phyloP scores from a whole-genome alignment of 306 rosid species.

The Prunus dulcis region DNA sequence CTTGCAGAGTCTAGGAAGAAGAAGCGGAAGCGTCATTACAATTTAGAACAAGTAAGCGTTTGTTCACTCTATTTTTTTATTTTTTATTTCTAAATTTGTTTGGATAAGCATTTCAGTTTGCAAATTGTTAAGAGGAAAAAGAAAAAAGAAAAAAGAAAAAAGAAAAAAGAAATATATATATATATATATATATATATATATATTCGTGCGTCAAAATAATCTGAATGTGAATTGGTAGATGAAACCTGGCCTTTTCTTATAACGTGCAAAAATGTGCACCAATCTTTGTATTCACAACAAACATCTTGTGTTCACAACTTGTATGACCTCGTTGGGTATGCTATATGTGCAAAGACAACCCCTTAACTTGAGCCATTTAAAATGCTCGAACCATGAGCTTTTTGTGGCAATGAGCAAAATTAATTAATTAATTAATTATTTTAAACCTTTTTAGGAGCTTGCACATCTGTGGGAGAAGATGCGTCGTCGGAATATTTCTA shows the following conservation, averaged over 20 bases:
- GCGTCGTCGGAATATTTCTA: slow-evolving; percentile 69
- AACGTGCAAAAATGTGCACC: not conserved
- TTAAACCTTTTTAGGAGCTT: slow-evolving; percentile 54
- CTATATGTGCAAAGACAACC: not conserved
- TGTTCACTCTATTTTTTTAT: not conserved
- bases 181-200: not conserved
- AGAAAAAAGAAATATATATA: not conserved
- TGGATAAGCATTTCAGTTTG: slow-evolving; percentile 3
- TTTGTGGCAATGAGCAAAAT: slow-evolving; percentile 15
- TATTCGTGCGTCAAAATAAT: not conserved
- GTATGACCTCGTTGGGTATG: not conserved
- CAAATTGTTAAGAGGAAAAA: not conserved
- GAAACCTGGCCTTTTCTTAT: not conserved
- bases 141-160: too few species aligned
- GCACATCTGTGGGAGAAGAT: slow-evolving; percentile 92
- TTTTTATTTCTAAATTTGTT: not conserved
- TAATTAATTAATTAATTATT: not conserved
- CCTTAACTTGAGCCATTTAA: not conserved
- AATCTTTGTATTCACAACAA: not conserved
- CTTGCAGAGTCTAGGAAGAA: slow-evolving; percentile 81
- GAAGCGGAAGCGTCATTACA: slow-evolving; percentile 76
- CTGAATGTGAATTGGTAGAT: not conserved
- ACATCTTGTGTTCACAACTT: not conserved
- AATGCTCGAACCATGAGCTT: not conserved
- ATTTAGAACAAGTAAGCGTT: slow-evolving; percentile 67